phyloP scores from a whole-genome alignment of 2,329 filamentous ascomycete species.

The Microdochium trichocladiopsis region DNA sequence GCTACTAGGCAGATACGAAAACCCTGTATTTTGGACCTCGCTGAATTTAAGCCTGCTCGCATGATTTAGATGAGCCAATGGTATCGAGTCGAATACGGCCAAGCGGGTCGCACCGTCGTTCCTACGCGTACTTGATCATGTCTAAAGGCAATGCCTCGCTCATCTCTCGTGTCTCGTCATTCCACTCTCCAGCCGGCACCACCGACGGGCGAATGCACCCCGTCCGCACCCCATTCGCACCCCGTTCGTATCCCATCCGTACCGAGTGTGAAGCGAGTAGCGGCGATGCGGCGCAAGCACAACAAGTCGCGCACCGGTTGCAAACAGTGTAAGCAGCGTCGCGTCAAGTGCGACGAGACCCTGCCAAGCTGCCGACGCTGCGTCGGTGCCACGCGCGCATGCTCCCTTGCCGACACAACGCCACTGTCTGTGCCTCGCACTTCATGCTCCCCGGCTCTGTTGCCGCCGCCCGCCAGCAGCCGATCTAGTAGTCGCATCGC shows the following conservation, averaged over 20 bases:
- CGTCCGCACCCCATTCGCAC: not conserved
- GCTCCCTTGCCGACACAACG: not conserved
- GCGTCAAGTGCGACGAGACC: not conserved
- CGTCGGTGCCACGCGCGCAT: not conserved
- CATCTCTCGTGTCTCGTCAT: not conserved
- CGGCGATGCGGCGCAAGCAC: not conserved
- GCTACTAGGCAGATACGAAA: not conserved
- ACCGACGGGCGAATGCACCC: not conserved
- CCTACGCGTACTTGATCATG: not conserved
- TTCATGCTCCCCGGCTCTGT: not conserved
- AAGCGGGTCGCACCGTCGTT: not conserved
- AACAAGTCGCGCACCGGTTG: slow-evolving; percentile 1
- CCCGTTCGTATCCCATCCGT: not conserved
- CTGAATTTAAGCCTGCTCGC: not conserved
- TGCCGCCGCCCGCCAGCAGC: not conserved
- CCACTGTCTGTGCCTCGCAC: not conserved
- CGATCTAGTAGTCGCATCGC: not conserved
- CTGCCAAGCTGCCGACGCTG: not conserved
- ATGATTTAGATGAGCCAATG: not conserved
- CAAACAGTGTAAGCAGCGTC: not conserved
- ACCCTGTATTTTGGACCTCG: not conserved
- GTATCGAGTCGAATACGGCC: not conserved
- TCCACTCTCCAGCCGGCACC: not conserved
- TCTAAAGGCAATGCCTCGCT: not conserved
- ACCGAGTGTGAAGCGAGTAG: not conserved